Conservation (phyloP, 176 grass and related monocot genomes). For the Musa troglodytarum region DNA sequence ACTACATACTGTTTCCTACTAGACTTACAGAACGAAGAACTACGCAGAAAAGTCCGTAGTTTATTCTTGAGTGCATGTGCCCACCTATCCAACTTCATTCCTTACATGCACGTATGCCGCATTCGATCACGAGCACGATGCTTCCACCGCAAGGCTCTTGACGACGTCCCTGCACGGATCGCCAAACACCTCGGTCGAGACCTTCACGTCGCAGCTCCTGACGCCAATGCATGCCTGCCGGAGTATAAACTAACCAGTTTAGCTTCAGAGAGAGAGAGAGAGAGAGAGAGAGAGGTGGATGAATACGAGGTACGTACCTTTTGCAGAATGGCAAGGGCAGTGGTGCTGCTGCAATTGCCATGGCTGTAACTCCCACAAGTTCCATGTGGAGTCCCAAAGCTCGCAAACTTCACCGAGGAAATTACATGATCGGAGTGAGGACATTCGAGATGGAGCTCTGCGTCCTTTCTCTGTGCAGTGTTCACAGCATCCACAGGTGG, state of each 20-base stretch:
- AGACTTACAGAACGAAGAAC: too few relatives aligned
- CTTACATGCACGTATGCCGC: too few relatives aligned
- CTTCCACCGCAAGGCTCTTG: constrained; percentile 88
- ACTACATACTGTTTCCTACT: too few relatives aligned
- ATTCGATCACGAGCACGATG: constrained; percentile 59
- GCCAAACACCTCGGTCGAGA: constrained; percentile 64
- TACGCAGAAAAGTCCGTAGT: too few relatives aligned
- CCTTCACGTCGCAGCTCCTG: constrained; percentile 53
- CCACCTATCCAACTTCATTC: too few relatives aligned
- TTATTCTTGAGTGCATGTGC: too few relatives aligned
- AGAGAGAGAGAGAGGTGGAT: neutral
- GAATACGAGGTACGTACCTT: constrained; percentile 36
- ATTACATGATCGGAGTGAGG: constrained; percentile 57
- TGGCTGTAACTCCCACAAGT: constrained; percentile 72
- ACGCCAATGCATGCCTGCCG: constrained; percentile 64
- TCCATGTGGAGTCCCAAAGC: constrained; percentile 82
- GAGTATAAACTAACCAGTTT: too few relatives aligned
- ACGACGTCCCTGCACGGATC: constrained; percentile 67
- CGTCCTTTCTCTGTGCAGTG: constrained; percentile 29
- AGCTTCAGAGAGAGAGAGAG: too few relatives aligned
- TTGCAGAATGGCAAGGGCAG: constrained; percentile 59
- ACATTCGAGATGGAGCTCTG: constrained; percentile 59
- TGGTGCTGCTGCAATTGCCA: constrained; percentile 63
- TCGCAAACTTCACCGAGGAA: constrained; percentile 72
- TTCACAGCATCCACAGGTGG: constrained; percentile 55